A percentile compares a stretch with the other conserved stretches of the same genome.
Conservation (phyloP, 495 filamentous ascomycete genomes). For the Lindgomyces ingoldianus region DNA sequence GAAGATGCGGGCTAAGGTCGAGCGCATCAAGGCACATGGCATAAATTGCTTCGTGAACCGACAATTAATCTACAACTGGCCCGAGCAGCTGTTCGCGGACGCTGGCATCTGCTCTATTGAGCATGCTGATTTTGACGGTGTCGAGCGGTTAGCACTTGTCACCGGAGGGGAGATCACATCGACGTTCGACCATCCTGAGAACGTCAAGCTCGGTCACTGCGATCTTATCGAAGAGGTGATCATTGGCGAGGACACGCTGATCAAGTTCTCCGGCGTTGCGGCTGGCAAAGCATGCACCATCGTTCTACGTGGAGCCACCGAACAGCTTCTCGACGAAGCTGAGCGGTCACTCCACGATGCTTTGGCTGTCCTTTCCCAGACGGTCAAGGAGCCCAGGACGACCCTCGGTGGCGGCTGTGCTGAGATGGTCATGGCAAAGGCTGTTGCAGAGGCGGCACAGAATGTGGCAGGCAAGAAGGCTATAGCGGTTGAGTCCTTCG, state of each 20-base stretch:
- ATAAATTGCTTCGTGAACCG: slow-evolving; percentile 99
- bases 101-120: slow-evolving; percentile 98
- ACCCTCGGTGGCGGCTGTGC: slow-evolving; percentile 95
- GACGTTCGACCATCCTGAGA: slow-evolving; percentile 96
- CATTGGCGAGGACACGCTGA: slow-evolving; percentile 94
- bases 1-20: slow-evolving; percentile 99
- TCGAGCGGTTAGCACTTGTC: slow-evolving; percentile 90
- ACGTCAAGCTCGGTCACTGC: slow-evolving; percentile 92
- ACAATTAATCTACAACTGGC: slow-evolving; percentile 99
- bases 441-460: slow-evolving; percentile 89
- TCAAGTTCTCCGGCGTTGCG: slow-evolving; percentile 95
- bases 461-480: slow-evolving; percentile 97
- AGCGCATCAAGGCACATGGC: slow-evolving; percentile 96
- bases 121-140: slow-evolving; percentile 97
- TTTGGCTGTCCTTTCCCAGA: slow-evolving; percentile 94
- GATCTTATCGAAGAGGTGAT: slow-evolving; percentile 97
- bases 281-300: slow-evolving; percentile 96
- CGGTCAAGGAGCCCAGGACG: slow-evolving; percentile 88
- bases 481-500: slow-evolving; percentile 86
- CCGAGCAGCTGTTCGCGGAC: slow-evolving; percentile 96
- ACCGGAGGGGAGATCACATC: slow-evolving; percentile 97
- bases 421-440: slow-evolving; percentile 99
- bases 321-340: slow-evolving; percentile 94
- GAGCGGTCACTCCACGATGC: slow-evolving; percentile 96
- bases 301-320: slow-evolving; percentile 91